Evolutionary conservation across 495 filamentous ascomycete species (phyloP), one percentile per base, ranked within the genome.

Genomic region (Alectoria sarmentosa): DNA sequence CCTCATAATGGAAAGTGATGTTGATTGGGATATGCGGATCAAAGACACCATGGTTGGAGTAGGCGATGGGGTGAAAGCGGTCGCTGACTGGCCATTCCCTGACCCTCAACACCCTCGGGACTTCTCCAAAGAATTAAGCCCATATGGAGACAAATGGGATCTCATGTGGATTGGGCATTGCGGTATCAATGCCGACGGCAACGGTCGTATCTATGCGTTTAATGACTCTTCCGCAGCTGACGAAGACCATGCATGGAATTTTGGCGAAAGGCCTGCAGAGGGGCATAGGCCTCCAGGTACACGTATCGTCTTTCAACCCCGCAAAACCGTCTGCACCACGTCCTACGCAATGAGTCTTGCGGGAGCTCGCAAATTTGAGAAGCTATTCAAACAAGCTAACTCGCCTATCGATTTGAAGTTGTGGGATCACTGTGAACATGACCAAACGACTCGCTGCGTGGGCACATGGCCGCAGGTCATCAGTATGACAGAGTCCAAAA

Each of bases 31-130:
- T 65, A 73, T 78, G 42, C 73, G 75, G 11, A 72, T 81, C 21
- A 75, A 75, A 55, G 66, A 70, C 2, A 75, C 34, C 23, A 66
- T 69, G 64, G 28, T 66, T 26, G 67, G 67, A 58, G 32, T 85
- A 56, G 83, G 82, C 11, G 78, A 84, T 46, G 83, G 83, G 19
- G 80, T 84, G 26, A 85, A 82, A 61, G 82, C 84, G 11, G 88
- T 90, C 34, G 67, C 64, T 2, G 67, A 69, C 57, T 69, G 66
- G 66, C 66, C 66, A 13, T 68, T 68, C 49, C 63, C 79, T 28
- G 49, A 71, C 54, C 69, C 75, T 7, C 62, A 66, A 61, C 72
- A 69, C 34, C 64, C 70, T 42, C 64, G 67, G 64, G 69, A 66
- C 60, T 69, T 69, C 42, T 68, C 63, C 65, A 69, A 56, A 59